These are phyloP conservation scores for Clonostachys sp. DNA, from an alignment of 2,329 filamentous ascomycete genomes.

Conservation along the genomic window DNA sequence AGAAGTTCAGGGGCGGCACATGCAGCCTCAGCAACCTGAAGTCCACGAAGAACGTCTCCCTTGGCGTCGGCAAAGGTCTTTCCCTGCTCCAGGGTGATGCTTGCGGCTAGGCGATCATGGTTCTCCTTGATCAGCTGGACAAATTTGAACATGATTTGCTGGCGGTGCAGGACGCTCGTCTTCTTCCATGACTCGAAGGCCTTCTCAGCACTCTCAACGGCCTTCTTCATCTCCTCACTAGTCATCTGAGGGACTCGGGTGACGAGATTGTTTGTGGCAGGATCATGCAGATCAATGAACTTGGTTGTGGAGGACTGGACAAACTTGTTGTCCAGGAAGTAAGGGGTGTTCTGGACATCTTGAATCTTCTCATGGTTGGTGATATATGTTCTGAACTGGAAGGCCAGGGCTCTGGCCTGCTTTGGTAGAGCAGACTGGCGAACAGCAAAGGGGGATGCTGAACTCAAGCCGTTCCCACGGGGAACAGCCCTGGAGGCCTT, in stretches of 20 bases:
- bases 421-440: no score
- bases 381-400: no score
- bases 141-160: slow-evolving; percentile 77
- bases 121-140: slow-evolving; percentile 69
- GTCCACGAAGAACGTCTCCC: slow-evolving; percentile 68
- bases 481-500: no score
- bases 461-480: no score
- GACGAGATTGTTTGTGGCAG: slow-evolving; percentile 74
- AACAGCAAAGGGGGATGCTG: no score
- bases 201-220: slow-evolving; percentile 64
- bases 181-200: slow-evolving; percentile 65
- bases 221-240: slow-evolving; percentile 62
- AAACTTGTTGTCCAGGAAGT: slow-evolving; percentile 69
- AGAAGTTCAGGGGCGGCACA: slow-evolving; percentile 70
- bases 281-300: slow-evolving; percentile 72
- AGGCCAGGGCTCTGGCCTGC: no score
- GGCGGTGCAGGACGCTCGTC: slow-evolving; percentile 62
- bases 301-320: slow-evolving; percentile 54
- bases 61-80: slow-evolving; percentile 74
- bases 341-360: neutral
- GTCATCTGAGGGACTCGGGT: slow-evolving; percentile 74
- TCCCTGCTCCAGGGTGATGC: slow-evolving; percentile 74
- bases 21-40: slow-evolving; percentile 73
- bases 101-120: slow-evolving; percentile 73
- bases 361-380: no score